Evolutionary conservation across 1,284 basidiomycete species (phyloP).

Genomic region (Schizophyllum amplum): DNA sequence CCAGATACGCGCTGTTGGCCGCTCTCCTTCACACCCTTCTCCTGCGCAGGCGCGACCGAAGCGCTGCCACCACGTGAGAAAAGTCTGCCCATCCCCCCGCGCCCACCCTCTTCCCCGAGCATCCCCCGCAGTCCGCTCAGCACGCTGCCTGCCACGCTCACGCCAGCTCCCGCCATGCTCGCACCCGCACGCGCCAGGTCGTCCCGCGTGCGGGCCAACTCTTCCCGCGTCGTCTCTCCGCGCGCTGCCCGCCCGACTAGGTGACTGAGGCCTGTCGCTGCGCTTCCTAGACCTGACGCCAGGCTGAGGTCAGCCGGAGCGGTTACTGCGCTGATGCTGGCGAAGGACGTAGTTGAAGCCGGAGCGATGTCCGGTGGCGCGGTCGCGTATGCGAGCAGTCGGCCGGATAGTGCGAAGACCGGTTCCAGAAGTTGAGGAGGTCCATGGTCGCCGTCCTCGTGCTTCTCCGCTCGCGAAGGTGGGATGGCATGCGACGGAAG

Average conservation of each 20-base stretch:
- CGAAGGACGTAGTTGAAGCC: neutral
- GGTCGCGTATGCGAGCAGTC: neutral
- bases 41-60: too few species aligned
- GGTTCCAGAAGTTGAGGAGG: too few species aligned
- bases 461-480: too few species aligned
- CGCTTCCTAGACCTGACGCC: neutral
- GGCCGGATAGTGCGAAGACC: too few species aligned
- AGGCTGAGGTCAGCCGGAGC: neutral
- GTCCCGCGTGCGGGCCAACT: neutral
- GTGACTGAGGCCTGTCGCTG: constrained; percentile 8
- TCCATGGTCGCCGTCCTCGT: too few species aligned
- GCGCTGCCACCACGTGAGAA: too few species aligned
- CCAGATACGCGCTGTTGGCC: too few species aligned
- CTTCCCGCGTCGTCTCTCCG: neutral
- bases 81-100: too few species aligned
- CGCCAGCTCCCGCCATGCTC: neutral
- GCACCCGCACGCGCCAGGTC: neutral
- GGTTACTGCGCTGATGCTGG: neutral
- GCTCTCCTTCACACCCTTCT: too few species aligned
- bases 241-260: constrained; percentile 10
- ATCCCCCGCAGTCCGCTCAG: neutral
- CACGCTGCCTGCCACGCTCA: neutral
- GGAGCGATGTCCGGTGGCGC: neutral
- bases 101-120: too few species aligned
- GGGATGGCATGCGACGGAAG: neutral